phyloP scores from a whole-genome alignment of 768 basidiomycete species.

The Panellus pusillus region DNA sequence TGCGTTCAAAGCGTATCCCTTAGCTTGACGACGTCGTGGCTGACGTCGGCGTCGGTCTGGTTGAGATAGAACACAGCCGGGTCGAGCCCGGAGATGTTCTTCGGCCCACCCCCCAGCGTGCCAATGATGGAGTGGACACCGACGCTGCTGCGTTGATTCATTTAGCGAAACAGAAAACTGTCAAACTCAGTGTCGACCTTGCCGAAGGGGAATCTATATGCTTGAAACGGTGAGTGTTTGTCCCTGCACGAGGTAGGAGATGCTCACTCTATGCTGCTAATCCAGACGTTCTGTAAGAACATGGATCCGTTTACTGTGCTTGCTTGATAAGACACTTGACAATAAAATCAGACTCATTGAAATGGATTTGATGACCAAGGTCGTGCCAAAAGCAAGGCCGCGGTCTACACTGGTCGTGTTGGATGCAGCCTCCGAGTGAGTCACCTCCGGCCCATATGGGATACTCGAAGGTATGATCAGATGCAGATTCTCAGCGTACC shows the following conservation, averaged over 20 bases:
- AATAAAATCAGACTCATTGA: neutral
- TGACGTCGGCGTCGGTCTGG: conserved; percentile 8
- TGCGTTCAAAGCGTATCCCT: conserved; percentile 2
- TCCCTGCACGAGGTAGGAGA: too few relatives aligned
- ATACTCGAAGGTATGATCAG: conserved; percentile 33
- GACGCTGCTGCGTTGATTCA: neutral
- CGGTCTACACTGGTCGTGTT: conserved; percentile 15
- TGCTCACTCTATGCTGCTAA: conserved; percentile 13
- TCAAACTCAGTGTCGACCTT: conserved; percentile 7
- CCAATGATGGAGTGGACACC: conserved; percentile 23
- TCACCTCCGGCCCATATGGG: conserved; percentile 31
- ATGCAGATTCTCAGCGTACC: conserved; percentile 18
- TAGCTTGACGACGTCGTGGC: conserved; percentile 12
- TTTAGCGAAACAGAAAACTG: too few relatives aligned
- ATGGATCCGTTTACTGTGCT: conserved; percentile 18
- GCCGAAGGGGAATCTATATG: conserved; percentile 19
- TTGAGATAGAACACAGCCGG: conserved; percentile 9
- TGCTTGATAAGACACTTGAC: conserved; percentile 20
- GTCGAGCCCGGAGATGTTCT: conserved; percentile 18
- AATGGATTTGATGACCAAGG: neutral
- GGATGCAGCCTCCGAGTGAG: conserved; percentile 8
- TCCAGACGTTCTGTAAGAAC: conserved; percentile 20
- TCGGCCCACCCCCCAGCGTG: conserved; percentile 2
- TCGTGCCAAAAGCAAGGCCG: conserved; percentile 20
- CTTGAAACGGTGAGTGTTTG: too few relatives aligned